Evolutionary conservation across 1,284 basidiomycete genomes (phyloP).

Genomic region (Rhodotorula sp.): DNA sequence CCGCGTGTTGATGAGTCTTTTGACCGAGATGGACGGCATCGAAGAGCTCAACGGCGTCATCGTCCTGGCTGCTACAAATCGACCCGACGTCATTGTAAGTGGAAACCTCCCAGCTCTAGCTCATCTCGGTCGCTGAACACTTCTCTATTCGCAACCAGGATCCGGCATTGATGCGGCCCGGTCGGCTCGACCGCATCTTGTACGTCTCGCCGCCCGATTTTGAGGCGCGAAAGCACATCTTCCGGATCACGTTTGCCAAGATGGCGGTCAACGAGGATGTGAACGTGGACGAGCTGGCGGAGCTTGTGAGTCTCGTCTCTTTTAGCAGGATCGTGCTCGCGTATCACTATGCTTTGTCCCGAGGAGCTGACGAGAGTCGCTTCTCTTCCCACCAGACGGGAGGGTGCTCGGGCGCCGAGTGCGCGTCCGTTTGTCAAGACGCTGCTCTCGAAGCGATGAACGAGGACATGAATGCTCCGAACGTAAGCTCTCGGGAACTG

Average conservation of each 20-base stretch:
- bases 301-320: slow-evolving; percentile 58
- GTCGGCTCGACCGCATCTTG: slow-evolving; percentile 88
- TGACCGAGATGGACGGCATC: slow-evolving; percentile 99
- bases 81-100: slow-evolving; percentile 84
- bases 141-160: slow-evolving; percentile 59
- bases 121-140: background rate
- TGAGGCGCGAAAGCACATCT: slow-evolving; percentile 74
- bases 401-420: slow-evolving; percentile 95
- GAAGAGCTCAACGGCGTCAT: slow-evolving; percentile 90
- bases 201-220: slow-evolving; percentile 91
- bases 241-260: slow-evolving; percentile 68
- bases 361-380: background rate
- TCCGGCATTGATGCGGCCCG: slow-evolving; percentile 89
- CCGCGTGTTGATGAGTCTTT: slow-evolving; percentile 84
- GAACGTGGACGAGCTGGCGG: slow-evolving; percentile 68
- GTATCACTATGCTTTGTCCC: too few species aligned
- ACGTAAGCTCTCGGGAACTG: slow-evolving; percentile 55
- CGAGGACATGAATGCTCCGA: slow-evolving; percentile 70
- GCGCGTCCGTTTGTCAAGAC: slow-evolving; percentile 89
- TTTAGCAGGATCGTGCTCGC: background rate
- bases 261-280: slow-evolving; percentile 78
- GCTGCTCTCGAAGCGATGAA: slow-evolving; percentile 90
- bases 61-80: slow-evolving; percentile 91
- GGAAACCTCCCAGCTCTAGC: background rate
- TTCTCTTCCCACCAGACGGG: slow-evolving; percentile 62